Evolutionary conservation across 441 rosid genomes (phyloP), one percentile per base, ranked within the genome.

Genomic region (Mallotus japonicus): DNA sequence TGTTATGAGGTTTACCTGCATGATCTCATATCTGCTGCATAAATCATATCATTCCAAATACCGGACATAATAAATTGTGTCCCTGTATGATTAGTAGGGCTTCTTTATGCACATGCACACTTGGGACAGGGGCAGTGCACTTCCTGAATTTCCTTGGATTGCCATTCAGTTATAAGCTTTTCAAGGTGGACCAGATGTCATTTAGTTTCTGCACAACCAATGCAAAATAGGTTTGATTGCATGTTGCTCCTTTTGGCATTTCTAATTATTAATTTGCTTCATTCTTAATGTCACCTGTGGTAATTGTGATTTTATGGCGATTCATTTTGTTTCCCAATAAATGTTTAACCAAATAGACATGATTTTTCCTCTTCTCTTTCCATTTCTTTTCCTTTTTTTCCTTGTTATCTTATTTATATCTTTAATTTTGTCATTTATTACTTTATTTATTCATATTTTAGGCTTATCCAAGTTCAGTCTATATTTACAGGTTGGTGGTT

Each of bases 401-500:
- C 14, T 22, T 20, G 56, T 65, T 49, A 22, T 7, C 20, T 28
- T 16, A 6, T 10, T 11, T 42, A n/a, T 10, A 13, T 16, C 11
- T 50, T 71, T 32, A 1, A 62, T 12, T 65, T 46, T 54, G 10
- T 61, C 68, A 51, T 15, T 64, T 56, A 6, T 51, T 68, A 10
- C 24, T 46, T 73, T 50, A 61, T 40, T 66, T 34, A 17, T 49
- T 6, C 12, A 32, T 56, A 57, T 40, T 34, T 3, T n/a, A 4
- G 32, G 37, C 19, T 63, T 20, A 17, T 19, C 7, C 14, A 5
- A 15, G 6, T 16, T 53, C 7, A 53, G 56, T 15, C 1, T 49
- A 19, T 47, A 47, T 12, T 55, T 62, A 19, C 65, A 95, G 98
- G 98, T 95, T 83, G 99, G 98, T 67, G 99, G 99, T 61, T 85